Percentiles rank a stretch among this genome's conserved stretches.
phyloP scores from a whole-genome alignment of 2,329 filamentous ascomycete genomes.

The Alternaria sp. region DNA sequence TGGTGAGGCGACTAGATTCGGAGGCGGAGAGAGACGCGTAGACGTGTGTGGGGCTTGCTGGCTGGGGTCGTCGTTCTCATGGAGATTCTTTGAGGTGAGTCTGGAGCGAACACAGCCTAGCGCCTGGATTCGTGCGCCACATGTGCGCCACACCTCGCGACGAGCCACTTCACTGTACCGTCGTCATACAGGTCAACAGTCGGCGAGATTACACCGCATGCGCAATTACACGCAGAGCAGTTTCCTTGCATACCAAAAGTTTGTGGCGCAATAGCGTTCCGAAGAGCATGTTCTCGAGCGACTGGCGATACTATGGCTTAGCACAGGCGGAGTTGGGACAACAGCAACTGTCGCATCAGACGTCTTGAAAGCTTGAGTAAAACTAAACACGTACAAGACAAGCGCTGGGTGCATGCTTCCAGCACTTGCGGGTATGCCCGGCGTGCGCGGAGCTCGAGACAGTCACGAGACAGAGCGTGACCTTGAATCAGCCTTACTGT shows the following conservation, averaged over 20 bases:
- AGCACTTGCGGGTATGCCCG: not conserved
- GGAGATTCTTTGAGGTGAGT: constrained; percentile 36
- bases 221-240: not conserved
- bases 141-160: not conserved
- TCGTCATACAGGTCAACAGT: not conserved
- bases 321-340: not conserved
- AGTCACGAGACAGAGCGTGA: constrained; percentile 23
- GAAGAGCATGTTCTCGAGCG: not conserved
- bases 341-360: not conserved
- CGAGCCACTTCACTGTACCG: not conserved
- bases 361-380: not conserved
- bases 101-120: constrained; percentile 19
- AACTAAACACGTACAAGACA: not conserved
- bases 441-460: constrained; percentile 20
- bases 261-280: not conserved
- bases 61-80: constrained; percentile 18
- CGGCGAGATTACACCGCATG: not conserved
- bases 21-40: constrained; percentile 30
- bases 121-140: constrained; percentile 24
- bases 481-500: constrained; percentile 15
- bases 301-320: not conserved
- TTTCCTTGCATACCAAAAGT: not conserved
- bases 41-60: constrained; percentile 29
- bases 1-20: constrained; percentile 29
- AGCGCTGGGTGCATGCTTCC: not conserved